These are phyloP conservation scores for Ophiostoma piceae DNA, from an alignment of 2,329 filamentous ascomycete genomes.

Conservation along the genomic window DNA sequence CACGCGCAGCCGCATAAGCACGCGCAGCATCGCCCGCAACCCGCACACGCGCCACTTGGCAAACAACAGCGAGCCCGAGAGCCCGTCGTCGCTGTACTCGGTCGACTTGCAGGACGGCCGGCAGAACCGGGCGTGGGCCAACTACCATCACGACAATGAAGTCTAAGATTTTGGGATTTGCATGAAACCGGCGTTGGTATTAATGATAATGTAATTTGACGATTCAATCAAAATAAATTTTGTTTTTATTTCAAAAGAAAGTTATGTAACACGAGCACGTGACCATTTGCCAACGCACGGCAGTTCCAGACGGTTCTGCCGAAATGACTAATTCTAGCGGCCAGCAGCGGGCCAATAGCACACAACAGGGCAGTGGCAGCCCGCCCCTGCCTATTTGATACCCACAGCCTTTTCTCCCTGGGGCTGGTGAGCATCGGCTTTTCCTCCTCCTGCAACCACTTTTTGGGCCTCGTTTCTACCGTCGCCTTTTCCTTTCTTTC, in stretches of 20 bases:
- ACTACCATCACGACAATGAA: constrained; percentile 4
- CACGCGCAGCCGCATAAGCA: neutral
- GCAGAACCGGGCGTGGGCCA: neutral
- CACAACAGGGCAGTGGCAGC: neutral
- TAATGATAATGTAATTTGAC: constrained; percentile 8
- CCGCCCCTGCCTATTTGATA: neutral
- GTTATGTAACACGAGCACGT: neutral
- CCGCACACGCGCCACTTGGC: neutral
- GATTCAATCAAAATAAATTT: neutral
- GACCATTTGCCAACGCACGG: neutral
- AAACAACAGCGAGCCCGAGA: neutral
- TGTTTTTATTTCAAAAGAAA: neutral
- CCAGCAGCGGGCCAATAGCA: neutral
- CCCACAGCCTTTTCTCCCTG: neutral
- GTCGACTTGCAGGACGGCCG: constrained; percentile 16
- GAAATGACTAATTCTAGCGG: neutral
- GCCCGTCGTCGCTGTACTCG: constrained; percentile 19
- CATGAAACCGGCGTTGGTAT: neutral
- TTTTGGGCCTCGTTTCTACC: constrained; percentile 6
- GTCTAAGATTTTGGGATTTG: neutral
- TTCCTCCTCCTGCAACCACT: neutral
- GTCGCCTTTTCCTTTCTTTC: constrained; percentile 5
- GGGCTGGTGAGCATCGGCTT: neutral
- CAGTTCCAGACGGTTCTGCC: constrained; percentile 11
- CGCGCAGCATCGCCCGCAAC: neutral